phyloP scores from a whole-genome alignment of 2,329 filamentous ascomycete species.

The Talaromyces atroroseus region DNA sequence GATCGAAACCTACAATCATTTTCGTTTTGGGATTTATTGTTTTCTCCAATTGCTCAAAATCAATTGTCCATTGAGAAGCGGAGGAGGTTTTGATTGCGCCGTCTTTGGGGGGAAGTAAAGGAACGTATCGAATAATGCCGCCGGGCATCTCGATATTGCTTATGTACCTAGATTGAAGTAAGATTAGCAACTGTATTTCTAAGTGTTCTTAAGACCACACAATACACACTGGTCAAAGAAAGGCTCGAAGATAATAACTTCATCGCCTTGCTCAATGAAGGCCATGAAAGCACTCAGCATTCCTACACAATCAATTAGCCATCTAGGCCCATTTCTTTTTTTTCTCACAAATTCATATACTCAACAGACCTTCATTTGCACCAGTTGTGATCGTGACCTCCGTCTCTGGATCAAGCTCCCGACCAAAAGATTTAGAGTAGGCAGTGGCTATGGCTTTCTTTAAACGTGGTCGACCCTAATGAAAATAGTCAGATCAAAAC shows the following conservation, averaged over 20 bases:
- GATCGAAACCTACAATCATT: slow-evolving; percentile 73
- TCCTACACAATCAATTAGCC: slow-evolving; percentile 38
- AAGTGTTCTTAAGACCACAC: slow-evolving; percentile 33
- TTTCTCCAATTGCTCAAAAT: slow-evolving; percentile 74
- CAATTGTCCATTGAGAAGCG: slow-evolving; percentile 79
- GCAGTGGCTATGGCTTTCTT: slow-evolving; percentile 90
- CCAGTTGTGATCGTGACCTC: slow-evolving; percentile 90
- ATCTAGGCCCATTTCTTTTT: not conserved
- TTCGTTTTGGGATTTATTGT: slow-evolving; percentile 82
- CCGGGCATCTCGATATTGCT: slow-evolving; percentile 98
- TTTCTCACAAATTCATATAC: not conserved
- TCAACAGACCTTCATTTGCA: slow-evolving; percentile 42
- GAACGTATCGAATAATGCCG: slow-evolving; percentile 89
- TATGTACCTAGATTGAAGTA: slow-evolving; percentile 59
- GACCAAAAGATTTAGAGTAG: slow-evolving; percentile 84
- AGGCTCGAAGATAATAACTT: slow-evolving; percentile 96
- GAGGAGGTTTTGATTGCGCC: slow-evolving; percentile 75
- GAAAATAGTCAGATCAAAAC: not conserved
- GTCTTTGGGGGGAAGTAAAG: slow-evolving; percentile 80
- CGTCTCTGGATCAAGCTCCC: slow-evolving; percentile 75
- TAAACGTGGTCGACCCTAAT: slow-evolving; percentile 72
- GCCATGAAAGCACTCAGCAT: slow-evolving; percentile 98
- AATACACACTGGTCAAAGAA: slow-evolving; percentile 84
- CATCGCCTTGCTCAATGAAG: slow-evolving; percentile 88
- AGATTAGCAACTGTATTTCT: slow-evolving; percentile 5